Conservation (phyloP, 768 basidiomycete genomes). For the Leccinellum luteum region DNA sequence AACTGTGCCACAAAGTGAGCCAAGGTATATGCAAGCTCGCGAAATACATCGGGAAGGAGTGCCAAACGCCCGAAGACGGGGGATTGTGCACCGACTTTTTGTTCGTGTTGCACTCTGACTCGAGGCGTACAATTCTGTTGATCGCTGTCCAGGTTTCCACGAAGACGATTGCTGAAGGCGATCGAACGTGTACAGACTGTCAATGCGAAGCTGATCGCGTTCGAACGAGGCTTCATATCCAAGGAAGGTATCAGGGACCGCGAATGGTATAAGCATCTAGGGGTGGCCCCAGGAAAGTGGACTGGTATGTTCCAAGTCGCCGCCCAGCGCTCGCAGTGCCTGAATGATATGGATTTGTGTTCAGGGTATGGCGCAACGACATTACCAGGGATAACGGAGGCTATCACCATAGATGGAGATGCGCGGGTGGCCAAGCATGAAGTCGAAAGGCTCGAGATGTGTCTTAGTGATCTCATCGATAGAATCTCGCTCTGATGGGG, state of each 20-base stretch:
- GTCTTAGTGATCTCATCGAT: constrained; percentile 13
- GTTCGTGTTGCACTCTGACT: neutral
- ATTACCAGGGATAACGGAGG: neutral
- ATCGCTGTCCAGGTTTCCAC: neutral
- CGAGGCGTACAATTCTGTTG: neutral
- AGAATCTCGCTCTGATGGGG: neutral
- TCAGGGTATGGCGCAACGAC: neutral
- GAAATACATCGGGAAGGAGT: neutral
- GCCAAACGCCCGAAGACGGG: neutral
- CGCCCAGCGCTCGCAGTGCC: neutral
- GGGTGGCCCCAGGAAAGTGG: neutral
- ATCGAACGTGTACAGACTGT: constrained; percentile 18
- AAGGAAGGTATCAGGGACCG: neutral
- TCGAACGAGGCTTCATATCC: constrained; percentile 43
- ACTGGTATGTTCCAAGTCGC: neutral
- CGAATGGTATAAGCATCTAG: neutral
- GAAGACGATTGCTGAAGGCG: neutral
- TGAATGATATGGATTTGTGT: neutral
- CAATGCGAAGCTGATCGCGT: constrained; percentile 68
- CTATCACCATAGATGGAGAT: neutral
- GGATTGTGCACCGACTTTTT: neutral
- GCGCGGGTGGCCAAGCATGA: neutral
- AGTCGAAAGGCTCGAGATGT: neutral
- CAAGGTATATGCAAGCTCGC: constrained; percentile 33
- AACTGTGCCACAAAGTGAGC: constrained; percentile 33